phyloP scores from a whole-genome alignment of 257 asterid species.

The Solanum paucissectum region DNA sequence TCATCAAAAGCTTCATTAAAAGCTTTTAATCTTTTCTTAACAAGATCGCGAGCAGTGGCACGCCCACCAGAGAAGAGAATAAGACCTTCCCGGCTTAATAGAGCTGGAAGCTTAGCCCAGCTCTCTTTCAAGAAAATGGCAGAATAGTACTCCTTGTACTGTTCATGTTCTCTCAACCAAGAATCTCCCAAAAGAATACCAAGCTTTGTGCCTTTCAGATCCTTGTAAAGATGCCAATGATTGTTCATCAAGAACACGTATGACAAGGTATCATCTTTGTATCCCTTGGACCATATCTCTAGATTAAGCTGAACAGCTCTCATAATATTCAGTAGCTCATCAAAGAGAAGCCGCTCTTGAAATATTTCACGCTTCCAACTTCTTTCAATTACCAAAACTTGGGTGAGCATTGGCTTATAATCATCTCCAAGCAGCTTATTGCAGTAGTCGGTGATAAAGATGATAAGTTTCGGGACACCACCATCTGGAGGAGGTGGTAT shows the following conservation, averaged over 20 bases:
- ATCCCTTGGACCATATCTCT: conserved; percentile 71
- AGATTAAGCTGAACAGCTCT: conserved; percentile 58
- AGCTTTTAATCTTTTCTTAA: conserved; percentile 61
- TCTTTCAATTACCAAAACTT: conserved; percentile 69
- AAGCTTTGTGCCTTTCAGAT: conserved; percentile 56
- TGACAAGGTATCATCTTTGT: conserved; percentile 39
- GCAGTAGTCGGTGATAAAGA: conserved; percentile 70
- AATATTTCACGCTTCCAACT: conserved; percentile 79
- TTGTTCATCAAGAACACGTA: conserved; percentile 69
- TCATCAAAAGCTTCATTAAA: conserved; percentile 74
- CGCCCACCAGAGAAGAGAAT: conserved; percentile 82
- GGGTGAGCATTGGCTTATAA: conserved; percentile 63
- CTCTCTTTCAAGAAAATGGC: conserved; percentile 48
- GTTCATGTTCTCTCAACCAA: conserved; percentile 60
- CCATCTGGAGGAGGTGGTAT: conserved; percentile 78
- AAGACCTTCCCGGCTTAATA: conserved; percentile 76
- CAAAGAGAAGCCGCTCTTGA: conserved; percentile 54
- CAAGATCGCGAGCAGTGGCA: conserved; percentile 77
- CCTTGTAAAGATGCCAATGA: conserved; percentile 70
- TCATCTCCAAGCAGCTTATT: conserved; percentile 81
- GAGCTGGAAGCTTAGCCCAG: conserved; percentile 78
- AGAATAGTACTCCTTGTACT: conserved; percentile 36
- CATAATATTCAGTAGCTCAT: conserved; percentile 50
- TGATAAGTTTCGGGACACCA: conserved; percentile 64
- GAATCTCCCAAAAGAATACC: conserved; percentile 61